phyloP scores from a whole-genome alignment of 2,329 filamentous ascomycete species.

The Fusarium sterilihyphosum region DNA sequence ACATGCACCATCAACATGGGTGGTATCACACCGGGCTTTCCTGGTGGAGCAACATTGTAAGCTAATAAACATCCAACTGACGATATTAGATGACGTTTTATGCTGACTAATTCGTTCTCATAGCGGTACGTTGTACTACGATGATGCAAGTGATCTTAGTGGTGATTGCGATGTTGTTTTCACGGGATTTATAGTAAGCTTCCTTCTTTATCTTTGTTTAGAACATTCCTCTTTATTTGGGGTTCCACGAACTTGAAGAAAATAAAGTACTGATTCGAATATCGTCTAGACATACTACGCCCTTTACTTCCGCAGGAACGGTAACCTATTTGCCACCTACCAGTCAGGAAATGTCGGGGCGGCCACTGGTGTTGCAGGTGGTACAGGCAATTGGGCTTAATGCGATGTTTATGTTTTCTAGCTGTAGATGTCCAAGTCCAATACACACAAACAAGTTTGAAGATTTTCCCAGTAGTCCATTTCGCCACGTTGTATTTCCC shows the following conservation, averaged over 20 bases:
- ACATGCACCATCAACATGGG: background rate
- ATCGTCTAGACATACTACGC: background rate
- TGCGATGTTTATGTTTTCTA: background rate
- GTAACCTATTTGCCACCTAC: background rate
- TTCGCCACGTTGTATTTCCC: no score
- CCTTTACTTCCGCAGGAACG: background rate
- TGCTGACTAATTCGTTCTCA: rapidly evolving
- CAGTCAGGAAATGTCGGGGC: background rate
- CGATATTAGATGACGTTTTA: background rate
- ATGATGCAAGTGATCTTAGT: background rate
- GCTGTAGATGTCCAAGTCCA: background rate
- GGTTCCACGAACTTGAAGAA: background rate
- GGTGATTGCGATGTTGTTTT: background rate
- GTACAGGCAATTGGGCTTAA: background rate
- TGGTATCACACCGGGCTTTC: background rate
- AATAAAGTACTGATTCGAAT: background rate
- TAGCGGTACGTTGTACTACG: background rate
- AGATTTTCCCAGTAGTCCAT: background rate
- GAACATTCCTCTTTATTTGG: background rate
- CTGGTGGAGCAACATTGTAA: background rate
- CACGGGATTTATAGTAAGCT: background rate
- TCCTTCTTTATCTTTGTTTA: background rate
- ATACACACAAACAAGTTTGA: background rate
- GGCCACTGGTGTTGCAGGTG: background rate
- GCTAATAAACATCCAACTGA: background rate